These are phyloP conservation scores for Chlorencoelia australis DNA, from an alignment of 2,329 filamentous ascomycete species.

Conservation along the genomic window DNA sequence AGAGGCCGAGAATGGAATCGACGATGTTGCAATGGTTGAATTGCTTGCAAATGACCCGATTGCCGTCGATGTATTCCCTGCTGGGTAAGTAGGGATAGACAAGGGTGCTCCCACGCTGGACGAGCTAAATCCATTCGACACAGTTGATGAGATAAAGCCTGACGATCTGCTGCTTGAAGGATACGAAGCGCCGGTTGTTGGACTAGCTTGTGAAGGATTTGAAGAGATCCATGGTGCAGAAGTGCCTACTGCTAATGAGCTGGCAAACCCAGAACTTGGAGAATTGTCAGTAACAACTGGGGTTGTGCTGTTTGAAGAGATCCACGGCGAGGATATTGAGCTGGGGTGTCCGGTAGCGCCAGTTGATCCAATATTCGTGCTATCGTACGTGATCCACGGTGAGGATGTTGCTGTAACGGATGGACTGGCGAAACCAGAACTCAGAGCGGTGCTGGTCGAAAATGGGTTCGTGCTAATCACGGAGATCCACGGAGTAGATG, in stretches of 20 bases:
- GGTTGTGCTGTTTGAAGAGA: background rate
- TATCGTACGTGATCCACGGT: background rate
- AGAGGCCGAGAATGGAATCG: conserved; percentile 7
- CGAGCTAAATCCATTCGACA: too few species aligned
- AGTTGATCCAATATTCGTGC: conserved; percentile 2
- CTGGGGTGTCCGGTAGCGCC: background rate
- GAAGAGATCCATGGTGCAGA: background rate
- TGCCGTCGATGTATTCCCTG: background rate
- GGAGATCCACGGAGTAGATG: background rate
- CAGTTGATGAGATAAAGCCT: conserved; percentile 1
- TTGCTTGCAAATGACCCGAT: conserved; percentile 2
- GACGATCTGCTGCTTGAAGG: conserved; percentile 2
- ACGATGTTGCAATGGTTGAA: conserved; percentile 3
- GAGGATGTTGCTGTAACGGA: background rate
- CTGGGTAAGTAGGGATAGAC: conserved; percentile 1
- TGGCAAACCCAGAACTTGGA: too few species aligned
- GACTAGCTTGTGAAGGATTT: conserved; percentile 2
- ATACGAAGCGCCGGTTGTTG: background rate
- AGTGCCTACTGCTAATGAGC: background rate
- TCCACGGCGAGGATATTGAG: background rate
- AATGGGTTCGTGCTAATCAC: conserved; percentile 1
- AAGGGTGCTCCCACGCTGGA: too few species aligned
- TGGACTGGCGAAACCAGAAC: conserved; percentile 1
- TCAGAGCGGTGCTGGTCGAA: conserved; percentile 1
- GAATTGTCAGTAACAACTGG: too few species aligned